A percentile compares a stretch with the other conserved stretches of the same genome.
Evolutionary conservation across 169 alveolate genomes (phyloP).

Genomic region (Eimeria maxima): DNA sequence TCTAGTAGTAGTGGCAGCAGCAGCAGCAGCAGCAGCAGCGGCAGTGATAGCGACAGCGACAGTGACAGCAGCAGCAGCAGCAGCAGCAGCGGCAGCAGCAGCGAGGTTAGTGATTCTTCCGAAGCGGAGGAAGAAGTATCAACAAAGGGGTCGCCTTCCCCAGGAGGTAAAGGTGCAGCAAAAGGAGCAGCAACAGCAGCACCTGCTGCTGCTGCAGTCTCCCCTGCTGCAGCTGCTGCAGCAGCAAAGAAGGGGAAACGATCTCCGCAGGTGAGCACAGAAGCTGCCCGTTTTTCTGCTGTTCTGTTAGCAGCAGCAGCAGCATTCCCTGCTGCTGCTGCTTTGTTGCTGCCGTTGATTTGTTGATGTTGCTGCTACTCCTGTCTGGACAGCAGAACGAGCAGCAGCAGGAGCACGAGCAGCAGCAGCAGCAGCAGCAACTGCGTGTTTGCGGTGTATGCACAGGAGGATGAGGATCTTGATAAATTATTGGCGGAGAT

Average conservation of each 20-base stretch:
- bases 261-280: slow-evolving; percentile 10
- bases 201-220: slow-evolving; percentile 7
- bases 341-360: too few species aligned
- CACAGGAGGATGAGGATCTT: not conserved
- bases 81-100: slow-evolving; percentile 45
- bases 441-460: not conserved
- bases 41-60: not conserved
- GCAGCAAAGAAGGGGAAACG: slow-evolving; percentile 29
- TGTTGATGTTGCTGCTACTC: too few species aligned
- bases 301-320: slow-evolving; percentile 18
- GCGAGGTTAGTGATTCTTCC: slow-evolving; percentile 24
- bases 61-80: slow-evolving; percentile 2
- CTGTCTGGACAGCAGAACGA: not conserved
- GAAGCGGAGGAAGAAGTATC: not conserved
- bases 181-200: too few species aligned
- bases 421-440: not conserved
- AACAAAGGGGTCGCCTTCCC: not conserved
- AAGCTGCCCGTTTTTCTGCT: too few species aligned
- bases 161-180: not conserved
- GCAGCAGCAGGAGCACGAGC: too few species aligned
- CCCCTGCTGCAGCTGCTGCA: slow-evolving; percentile 26
- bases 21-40: slow-evolving; percentile 31
- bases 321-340: not conserved
- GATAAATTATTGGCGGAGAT: not conserved
- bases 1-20: slow-evolving; percentile 8